phyloP scores from a whole-genome alignment of 1,284 basidiomycete species.

The Puccinia novopanici region DNA sequence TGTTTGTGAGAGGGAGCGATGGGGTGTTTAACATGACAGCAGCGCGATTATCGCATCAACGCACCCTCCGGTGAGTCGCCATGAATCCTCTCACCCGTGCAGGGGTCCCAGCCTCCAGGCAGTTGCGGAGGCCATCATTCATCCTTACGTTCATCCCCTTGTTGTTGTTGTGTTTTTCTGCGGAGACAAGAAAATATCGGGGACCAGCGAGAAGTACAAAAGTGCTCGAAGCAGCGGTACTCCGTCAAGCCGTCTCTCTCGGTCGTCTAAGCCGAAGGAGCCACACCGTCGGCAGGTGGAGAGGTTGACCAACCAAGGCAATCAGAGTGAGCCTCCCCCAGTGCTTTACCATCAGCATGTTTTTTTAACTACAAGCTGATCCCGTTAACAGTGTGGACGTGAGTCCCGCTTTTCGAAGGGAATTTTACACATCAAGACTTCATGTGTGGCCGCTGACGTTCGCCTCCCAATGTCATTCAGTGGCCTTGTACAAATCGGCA shows the following conservation, averaged over 20 bases:
- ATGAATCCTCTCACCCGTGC: background rate
- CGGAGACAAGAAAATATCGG: constrained; percentile 27
- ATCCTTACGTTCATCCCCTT: background rate
- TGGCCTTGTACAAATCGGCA: constrained; percentile 42
- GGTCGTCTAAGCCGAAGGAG: background rate
- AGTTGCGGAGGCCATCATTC: background rate
- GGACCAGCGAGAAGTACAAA: constrained; percentile 1
- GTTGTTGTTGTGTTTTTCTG: background rate
- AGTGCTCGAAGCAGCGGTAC: background rate
- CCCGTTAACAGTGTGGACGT: constrained; percentile 45
- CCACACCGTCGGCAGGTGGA: constrained; percentile 26
- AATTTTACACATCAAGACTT: background rate
- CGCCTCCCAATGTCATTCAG: background rate
- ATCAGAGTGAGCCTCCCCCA: constrained; percentile 30
- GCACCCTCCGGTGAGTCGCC: constrained; percentile 2
- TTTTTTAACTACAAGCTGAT: background rate
- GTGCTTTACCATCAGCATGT: background rate
- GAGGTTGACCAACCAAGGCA: constrained; percentile 40
- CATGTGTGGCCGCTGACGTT: too few species aligned
- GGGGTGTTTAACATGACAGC: constrained; percentile 19
- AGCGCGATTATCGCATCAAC: constrained; percentile 18
- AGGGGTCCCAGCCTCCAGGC: too few species aligned
- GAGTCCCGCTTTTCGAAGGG: background rate
- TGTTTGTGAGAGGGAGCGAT: constrained; percentile 22
- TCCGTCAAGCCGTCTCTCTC: background rate